Conservation (phyloP, 257 asterid species). For the Rubia yunnanensis region DNA sequence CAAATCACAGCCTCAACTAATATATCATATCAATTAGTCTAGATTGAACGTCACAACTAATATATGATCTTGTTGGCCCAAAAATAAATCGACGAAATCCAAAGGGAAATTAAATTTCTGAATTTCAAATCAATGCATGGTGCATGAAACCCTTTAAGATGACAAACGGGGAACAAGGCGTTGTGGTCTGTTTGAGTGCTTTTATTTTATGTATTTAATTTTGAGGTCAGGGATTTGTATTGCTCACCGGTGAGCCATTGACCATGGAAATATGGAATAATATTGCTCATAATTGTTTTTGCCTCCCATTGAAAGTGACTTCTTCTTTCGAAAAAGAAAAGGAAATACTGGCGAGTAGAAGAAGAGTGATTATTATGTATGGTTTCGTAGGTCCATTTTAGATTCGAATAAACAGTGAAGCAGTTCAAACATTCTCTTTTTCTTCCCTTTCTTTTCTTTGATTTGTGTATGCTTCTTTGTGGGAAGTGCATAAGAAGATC, state of each 20-base stretch:
- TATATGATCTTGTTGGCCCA: not conserved
- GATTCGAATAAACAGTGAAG: constrained; percentile 1
- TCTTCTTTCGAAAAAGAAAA: not conserved
- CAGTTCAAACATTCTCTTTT: not conserved
- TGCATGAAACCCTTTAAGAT: not conserved
- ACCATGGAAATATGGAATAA: not conserved
- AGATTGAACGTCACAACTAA: no score
- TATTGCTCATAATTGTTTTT: not conserved
- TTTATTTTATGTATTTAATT: not conserved
- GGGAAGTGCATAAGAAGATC: no score
- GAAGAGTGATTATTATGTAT: not conserved
- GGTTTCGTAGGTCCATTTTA: constrained; percentile 5
- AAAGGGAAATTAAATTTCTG: not conserved
- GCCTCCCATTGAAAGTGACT: not conserved
- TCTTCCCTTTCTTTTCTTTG: not conserved
- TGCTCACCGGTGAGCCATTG: not conserved
- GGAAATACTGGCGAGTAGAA: not conserved
- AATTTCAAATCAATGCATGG: not conserved
- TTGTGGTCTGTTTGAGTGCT: not conserved
- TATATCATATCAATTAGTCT: no score
- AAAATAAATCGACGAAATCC: not conserved
- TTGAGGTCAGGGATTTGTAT: not conserved
- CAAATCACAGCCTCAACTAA: no score
- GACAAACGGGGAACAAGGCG: not conserved
- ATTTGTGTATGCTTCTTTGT: not conserved